A percentile compares a stretch with the other conserved stretches of the same genome.
Evolutionary conservation across 352 stramenopile species (phyloP).

Genomic region (Globisporangium lucens): DNA sequence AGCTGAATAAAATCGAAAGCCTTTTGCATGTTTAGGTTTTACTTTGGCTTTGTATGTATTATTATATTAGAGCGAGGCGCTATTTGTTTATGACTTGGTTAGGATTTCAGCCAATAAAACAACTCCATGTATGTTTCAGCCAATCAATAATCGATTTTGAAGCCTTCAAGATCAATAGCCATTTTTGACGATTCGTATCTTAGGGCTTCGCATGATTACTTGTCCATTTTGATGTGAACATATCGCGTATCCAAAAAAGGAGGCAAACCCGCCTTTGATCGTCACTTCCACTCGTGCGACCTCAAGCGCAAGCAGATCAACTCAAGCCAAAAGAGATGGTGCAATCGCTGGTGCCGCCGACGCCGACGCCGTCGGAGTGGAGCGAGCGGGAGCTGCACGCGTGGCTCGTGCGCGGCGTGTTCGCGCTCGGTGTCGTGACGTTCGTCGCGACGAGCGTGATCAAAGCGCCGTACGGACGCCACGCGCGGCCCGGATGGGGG

Average conservation of each 20-base stretch:
- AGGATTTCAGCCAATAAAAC: too few relatives aligned
- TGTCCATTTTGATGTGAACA: neutral
- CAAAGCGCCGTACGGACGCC: constrained; percentile 61
- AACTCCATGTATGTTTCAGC: too few relatives aligned
- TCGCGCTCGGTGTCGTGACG: constrained; percentile 50
- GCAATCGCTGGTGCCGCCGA: neutral
- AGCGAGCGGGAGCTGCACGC: constrained; percentile 47
- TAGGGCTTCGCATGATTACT: neutral
- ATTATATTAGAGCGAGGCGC: too few relatives aligned
- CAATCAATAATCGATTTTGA: too few relatives aligned
- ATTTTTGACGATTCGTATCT: neutral
- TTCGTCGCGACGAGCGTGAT: constrained; percentile 47
- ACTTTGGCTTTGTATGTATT: too few relatives aligned
- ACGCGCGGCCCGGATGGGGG: constrained; percentile 52
- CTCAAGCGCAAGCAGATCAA: neutral
- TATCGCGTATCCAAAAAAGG: neutral
- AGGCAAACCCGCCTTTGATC: neutral
- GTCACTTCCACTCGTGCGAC: too few relatives aligned
- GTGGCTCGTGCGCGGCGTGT: constrained; percentile 51
- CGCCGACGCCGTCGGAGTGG: constrained; percentile 17
- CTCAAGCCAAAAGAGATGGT: too few relatives aligned
- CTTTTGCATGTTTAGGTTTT: too few relatives aligned
- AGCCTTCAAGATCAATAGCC: too few relatives aligned
- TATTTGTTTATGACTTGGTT: too few relatives aligned
- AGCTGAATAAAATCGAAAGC: too few relatives aligned